These are phyloP conservation scores for Pleurotus cornucopiae DNA, from an alignment of 768 basidiomycete genomes.

Conservation along the genomic window DNA sequence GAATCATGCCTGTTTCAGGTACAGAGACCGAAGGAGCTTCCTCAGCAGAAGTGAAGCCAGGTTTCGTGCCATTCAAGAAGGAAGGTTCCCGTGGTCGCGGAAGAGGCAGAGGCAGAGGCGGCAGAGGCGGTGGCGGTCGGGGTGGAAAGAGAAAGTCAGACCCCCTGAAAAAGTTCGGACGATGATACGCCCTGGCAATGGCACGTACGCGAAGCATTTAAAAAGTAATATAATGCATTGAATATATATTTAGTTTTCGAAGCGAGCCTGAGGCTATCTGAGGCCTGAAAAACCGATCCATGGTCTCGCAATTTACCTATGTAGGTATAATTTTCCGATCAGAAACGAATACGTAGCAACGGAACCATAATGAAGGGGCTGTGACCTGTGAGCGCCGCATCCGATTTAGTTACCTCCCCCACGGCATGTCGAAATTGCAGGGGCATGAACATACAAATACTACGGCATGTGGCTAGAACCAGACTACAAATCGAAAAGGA, in stretches of 20 bases:
- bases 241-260: background rate
- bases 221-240: background rate
- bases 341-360: too few relatives aligned
- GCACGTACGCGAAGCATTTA: background rate
- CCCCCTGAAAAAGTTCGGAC: slow-evolving; percentile 74
- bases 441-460: background rate
- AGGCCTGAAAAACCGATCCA: too few relatives aligned
- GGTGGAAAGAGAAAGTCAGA: slow-evolving; percentile 72
- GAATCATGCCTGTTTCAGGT: slow-evolving; percentile 59
- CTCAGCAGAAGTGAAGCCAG: slow-evolving; percentile 28
- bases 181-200: background rate
- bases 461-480: too few relatives aligned
- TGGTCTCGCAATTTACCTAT: too few relatives aligned
- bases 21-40: slow-evolving; percentile 21
- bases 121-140: slow-evolving; percentile 35
- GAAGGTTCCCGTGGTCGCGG: slow-evolving; percentile 45
- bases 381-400: too few relatives aligned
- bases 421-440: background rate
- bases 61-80: slow-evolving; percentile 77
- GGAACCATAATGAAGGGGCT: too few relatives aligned
- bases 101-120: slow-evolving; percentile 50
- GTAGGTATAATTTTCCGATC: too few relatives aligned
- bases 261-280: too few relatives aligned
- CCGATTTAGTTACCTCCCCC: too few relatives aligned
- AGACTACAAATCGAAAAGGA: too few relatives aligned